Evolutionary conservation across 2,329 filamentous ascomycete species (phyloP).

Genomic region (Thelonectria rubi): DNA sequence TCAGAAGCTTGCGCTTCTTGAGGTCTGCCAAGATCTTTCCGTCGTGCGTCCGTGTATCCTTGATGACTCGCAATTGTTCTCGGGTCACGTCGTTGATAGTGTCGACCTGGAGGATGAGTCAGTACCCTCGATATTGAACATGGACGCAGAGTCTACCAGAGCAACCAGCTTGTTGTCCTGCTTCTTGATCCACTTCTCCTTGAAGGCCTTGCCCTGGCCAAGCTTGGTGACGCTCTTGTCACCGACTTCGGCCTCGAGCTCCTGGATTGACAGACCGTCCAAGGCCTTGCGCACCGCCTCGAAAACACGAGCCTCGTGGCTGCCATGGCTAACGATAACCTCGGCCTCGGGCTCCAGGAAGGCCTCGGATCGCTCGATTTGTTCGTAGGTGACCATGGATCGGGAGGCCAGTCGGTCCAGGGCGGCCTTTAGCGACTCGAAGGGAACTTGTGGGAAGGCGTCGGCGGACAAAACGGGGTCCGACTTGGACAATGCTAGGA

Average conservation of each 20-base stretch:
- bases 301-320: slow-evolving; percentile 85
- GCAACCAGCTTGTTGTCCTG: slow-evolving; percentile 65
- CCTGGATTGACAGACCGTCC: slow-evolving; percentile 83
- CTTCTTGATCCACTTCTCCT: slow-evolving; percentile 76
- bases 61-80: slow-evolving; percentile 77
- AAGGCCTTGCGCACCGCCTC: slow-evolving; percentile 75
- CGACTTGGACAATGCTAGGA: slow-evolving; percentile 71
- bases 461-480: slow-evolving; percentile 71
- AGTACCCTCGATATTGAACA: slow-evolving; percentile 8
- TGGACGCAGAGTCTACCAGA: slow-evolving; percentile 51
- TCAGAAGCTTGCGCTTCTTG: slow-evolving; percentile 91
- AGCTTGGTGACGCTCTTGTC: slow-evolving; percentile 80
- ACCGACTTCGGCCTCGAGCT: slow-evolving; percentile 74
- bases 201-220: slow-evolving; percentile 96
- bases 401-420: slow-evolving; percentile 86
- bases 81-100: slow-evolving; percentile 83
- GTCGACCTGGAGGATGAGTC: slow-evolving; percentile 60
- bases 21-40: slow-evolving; percentile 81
- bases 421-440: slow-evolving; percentile 81
- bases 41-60: slow-evolving; percentile 76
- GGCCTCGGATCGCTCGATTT: slow-evolving; percentile 80
- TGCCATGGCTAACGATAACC: slow-evolving; percentile 76
- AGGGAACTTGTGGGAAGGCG: slow-evolving; percentile 72
- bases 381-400: slow-evolving; percentile 87
- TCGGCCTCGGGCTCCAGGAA: slow-evolving; percentile 79